A percentile compares a stretch with the other conserved stretches of the same genome.
phyloP scores from a whole-genome alignment of 2,329 filamentous ascomycete genomes.

The Teratosphaeria zuluensis region DNA sequence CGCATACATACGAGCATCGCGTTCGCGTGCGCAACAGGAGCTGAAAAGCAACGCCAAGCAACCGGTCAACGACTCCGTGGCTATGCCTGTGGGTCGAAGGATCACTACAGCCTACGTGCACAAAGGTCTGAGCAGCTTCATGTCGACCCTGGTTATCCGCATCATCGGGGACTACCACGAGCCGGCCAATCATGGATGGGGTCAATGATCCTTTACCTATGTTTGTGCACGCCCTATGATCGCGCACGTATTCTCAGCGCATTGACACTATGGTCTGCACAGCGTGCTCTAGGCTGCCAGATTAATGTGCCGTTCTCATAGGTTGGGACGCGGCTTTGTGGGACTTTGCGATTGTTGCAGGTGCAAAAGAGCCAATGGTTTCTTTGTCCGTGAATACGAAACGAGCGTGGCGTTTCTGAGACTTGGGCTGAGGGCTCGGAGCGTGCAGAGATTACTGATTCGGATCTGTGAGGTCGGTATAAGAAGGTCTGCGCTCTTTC shows the following conservation, averaged over 20 bases:
- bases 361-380: not conserved
- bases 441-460: not conserved
- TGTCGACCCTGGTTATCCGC: not conserved
- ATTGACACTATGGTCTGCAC: not conserved
- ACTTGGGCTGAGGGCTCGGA: not conserved
- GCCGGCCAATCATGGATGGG: not conserved
- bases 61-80: not conserved
- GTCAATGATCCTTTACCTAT: not conserved
- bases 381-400: not conserved
- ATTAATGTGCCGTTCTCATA: not conserved
- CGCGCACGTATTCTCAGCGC: not conserved
- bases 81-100: not conserved
- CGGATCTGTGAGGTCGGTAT: not conserved
- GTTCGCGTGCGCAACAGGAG: not conserved
- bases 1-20: not conserved
- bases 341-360: not conserved
- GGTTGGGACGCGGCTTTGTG: not conserved
- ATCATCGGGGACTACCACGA: not conserved
- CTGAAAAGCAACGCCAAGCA: not conserved
- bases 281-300: not conserved
- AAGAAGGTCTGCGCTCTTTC: not conserved
- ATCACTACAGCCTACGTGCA: not conserved
- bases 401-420: not conserved
- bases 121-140: not conserved
- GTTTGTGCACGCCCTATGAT: not conserved